Evolutionary conservation across 352 stramenopile genomes (phyloP), one percentile per base, ranked within the genome.

Genomic region (Phytophthora crassamura): DNA sequence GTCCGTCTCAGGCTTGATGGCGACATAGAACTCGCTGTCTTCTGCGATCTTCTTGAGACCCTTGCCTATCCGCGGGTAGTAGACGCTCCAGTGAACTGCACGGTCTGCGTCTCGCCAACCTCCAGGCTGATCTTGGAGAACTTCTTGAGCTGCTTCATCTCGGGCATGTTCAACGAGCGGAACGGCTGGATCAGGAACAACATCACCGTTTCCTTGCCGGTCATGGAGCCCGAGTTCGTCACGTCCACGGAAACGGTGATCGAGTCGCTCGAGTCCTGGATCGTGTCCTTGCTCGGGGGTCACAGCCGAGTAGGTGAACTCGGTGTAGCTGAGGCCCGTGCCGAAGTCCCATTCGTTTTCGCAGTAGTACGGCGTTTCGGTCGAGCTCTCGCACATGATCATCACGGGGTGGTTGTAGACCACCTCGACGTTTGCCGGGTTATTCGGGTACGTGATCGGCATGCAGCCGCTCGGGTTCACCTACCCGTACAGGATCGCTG

Each of bases 121-220:
- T 35, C 42, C 30, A 92, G 66, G 1, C 70, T 53, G 45, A 94
- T 76, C 69, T 93, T 93, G 14, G 58, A 46, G 55, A 92, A 93
- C 43, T 80, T 78, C 52, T 85, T 82, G 22, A 94, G 77, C 52
- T 82, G 69, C 73, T 92, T 93, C 45, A 86, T 73, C 47, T 91
- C 83, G 4, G 84, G 81, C 33, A 89, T 71, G 1, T 84, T 71
- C 38, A 78, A 68, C 25, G 52, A 22, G 20, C 78, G 80, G 36
- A 74, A 77, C 39, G 78, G 74, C 52, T 86, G 80, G 7, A 72
- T 80, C 43, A 93, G 68, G 33, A 95, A 88, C 33, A 94, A 48
- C 45, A 94, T 75, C 22, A 90, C 72, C 0, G 70, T 82, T 49
- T 95, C 82, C 47, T 91, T 86, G 11, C 81, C 82, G 14, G 64